Evolutionary conservation across 768 basidiomycete species (phyloP), one percentile per base, ranked within the genome.

Genomic region (Lactifluus volemus): DNA sequence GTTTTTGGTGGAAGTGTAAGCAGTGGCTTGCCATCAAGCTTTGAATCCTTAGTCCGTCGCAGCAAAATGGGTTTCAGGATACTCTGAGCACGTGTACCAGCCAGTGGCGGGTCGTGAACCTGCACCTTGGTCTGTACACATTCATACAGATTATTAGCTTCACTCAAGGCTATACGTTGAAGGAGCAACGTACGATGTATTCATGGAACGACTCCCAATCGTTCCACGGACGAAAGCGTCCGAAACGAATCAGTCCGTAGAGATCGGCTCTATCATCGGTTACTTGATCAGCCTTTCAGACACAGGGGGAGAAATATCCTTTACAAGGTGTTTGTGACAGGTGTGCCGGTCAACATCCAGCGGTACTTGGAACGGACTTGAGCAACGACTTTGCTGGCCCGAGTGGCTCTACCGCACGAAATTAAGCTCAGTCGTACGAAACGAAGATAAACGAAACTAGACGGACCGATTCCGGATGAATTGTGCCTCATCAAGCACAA

Each of bases 281-380:
- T 41, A 49, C 14, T 17, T 15, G 61, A 41, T n/a, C 55, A 39
- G 15, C 34, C 38, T 38, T 41, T 29, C 49, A 39, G n/a, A 32
- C 1, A 21, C 29, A 49, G 14, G n/a, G n/a, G n/a, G 30, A 25
- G 9, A 38, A 38, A 38, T 1, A 38, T 7, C 10, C 34, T 49
- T 21, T 66, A 86, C 86, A 84, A 72, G 3, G 84, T 82, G 58
- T 89, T 88, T 0, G 86, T 88, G 10, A 88, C 81, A 1, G 87
- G 86, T 0, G 87, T 88, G 39, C 87, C 86, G 0, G 88, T 90
- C 29, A 92, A 75, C 75, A 84, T 83, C 91, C 91, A 93, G 21
- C 89, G 75, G 66, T 86, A 85, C 61, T 79, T 83, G 0, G 84
- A 72, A 47, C 81, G 77, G 32, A 93, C 75, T 66, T 80, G 78